Percentiles rank a stretch among this genome's conserved stretches.
These are phyloP conservation scores for Boletus holoroseus DNA, from an alignment of 1,284 basidiomycete species.

Conservation along the genomic window DNA sequence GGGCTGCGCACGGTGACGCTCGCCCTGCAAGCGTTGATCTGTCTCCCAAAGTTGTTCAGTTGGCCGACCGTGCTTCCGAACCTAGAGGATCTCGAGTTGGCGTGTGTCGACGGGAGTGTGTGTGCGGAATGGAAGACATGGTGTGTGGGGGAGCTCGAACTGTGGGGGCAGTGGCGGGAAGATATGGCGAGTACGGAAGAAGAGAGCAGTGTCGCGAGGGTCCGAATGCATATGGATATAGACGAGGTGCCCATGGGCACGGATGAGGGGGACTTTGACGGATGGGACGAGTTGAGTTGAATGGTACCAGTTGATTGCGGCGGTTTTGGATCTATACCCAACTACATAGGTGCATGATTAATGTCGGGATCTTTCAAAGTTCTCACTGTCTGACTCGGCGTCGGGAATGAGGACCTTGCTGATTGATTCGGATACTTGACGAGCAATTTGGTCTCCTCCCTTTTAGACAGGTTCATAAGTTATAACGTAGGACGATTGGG, in stretches of 20 bases:
- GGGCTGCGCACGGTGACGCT: conserved; percentile 11
- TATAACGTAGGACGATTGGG: neutral
- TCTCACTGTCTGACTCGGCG: neutral
- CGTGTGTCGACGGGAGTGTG: conserved; percentile 10
- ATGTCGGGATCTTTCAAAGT: neutral
- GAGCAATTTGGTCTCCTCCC: neutral
- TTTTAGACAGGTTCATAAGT: neutral
- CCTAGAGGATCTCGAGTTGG: conserved; percentile 15
- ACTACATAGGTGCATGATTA: neutral
- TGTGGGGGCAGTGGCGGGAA: conserved; percentile 11
- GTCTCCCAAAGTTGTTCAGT: conserved; percentile 1
- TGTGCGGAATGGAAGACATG: conserved; percentile 10
- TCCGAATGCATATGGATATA: conserved; percentile 1
- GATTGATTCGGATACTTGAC: neutral
- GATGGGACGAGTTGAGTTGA: neutral
- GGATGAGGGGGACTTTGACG: neutral
- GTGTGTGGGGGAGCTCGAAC: conserved; percentile 14
- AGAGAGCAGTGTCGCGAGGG: neutral
- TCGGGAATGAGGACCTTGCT: neutral
- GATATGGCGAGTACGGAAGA: neutral
- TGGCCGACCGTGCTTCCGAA: conserved; percentile 11
- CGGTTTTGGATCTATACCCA: neutral
- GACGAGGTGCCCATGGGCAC: neutral
- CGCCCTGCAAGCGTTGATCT: conserved; percentile 17
- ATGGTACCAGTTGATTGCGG: neutral